Conservation (phyloP, 1,284 basidiomycete genomes). For the Anthracocystis panici-leucophaei region DNA sequence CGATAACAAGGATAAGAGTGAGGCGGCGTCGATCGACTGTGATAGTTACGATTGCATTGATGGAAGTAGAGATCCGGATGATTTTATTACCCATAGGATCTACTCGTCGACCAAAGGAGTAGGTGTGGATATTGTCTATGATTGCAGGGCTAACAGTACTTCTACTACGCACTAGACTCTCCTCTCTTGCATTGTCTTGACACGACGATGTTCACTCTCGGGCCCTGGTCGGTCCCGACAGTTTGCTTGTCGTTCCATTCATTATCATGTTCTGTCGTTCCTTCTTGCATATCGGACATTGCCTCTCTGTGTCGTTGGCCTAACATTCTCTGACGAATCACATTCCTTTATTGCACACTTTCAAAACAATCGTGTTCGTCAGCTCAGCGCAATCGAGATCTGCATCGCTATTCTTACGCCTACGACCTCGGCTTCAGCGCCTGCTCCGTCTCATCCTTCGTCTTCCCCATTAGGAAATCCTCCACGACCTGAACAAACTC, state of each 20-base stretch:
- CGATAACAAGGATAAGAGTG: slow-evolving; percentile 19
- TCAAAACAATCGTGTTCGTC: neutral
- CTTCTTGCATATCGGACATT: neutral
- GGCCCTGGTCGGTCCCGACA: slow-evolving; percentile 16
- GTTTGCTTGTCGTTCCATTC: neutral
- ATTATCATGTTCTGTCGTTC: neutral
- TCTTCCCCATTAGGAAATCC: slow-evolving; percentile 59
- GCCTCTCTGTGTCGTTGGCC: neutral
- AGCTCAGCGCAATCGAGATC: neutral
- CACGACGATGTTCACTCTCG: neutral
- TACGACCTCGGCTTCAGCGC: slow-evolving; percentile 35
- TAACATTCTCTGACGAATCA: slow-evolving; percentile 1
- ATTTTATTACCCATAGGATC: slow-evolving; percentile 32
- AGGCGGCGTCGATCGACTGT: slow-evolving; percentile 23
- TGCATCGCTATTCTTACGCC: neutral
- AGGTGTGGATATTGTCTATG: slow-evolving; percentile 34
- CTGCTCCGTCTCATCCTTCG: slow-evolving; percentile 31
- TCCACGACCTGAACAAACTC: slow-evolving; percentile 68
- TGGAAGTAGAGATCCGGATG: slow-evolving; percentile 37
- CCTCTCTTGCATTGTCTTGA: neutral
- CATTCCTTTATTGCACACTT: neutral
- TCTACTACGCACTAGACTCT: slow-evolving; percentile 10
- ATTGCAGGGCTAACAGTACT: slow-evolving; percentile 34
- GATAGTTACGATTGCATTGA: slow-evolving; percentile 21
- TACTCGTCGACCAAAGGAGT: slow-evolving; percentile 34